Percentiles rank a stretch among this genome's conserved stretches.
phyloP scores from a whole-genome alignment of 495 filamentous ascomycete species.

The Cryomyces antarcticus region DNA sequence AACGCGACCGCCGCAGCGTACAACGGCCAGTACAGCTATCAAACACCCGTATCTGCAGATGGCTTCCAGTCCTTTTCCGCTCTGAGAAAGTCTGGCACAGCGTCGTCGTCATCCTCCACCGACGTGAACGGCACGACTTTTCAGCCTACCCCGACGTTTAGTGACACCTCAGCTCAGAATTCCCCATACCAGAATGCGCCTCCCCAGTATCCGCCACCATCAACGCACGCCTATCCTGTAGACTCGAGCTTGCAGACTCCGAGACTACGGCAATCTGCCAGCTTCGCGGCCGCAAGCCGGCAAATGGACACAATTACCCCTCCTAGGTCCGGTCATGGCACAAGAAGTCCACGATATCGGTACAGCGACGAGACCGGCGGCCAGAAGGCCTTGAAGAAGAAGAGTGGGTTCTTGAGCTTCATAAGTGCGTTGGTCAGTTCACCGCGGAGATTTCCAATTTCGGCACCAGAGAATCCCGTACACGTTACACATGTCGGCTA shows the following conservation, averaged over 20 bases:
- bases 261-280: slow-evolving; percentile 58
- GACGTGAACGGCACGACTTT: too few relatives aligned
- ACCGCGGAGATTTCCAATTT: slow-evolving; percentile 79
- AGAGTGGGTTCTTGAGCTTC: slow-evolving; percentile 84
- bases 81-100: too few relatives aligned
- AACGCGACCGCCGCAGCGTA: too few relatives aligned
- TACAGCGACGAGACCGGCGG: slow-evolving; percentile 63
- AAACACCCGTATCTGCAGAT: too few relatives aligned
- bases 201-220: neutral
- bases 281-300: slow-evolving; percentile 47
- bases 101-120: too few relatives aligned
- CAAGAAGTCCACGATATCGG: slow-evolving; percentile 41
- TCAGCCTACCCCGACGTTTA: too few relatives aligned
- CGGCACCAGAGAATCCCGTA: slow-evolving; percentile 86
- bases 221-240: neutral
- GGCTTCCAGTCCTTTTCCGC: too few relatives aligned
- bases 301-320: slow-evolving; percentile 33
- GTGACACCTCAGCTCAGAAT: too few relatives aligned
- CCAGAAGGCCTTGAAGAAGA: slow-evolving; percentile 47
- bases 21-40: too few relatives aligned
- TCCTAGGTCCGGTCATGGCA: slow-evolving; percentile 24
- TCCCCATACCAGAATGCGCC: neutral
- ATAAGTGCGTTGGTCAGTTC: slow-evolving; percentile 84
- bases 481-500: slow-evolving; percentile 97
- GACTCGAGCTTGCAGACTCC: slow-evolving; percentile 13